Percentiles rank a stretch among this genome's conserved stretches.
These are phyloP conservation scores for Scutellaria baicalensis DNA, from an alignment of 257 asterid species.

Conservation along the genomic window DNA sequence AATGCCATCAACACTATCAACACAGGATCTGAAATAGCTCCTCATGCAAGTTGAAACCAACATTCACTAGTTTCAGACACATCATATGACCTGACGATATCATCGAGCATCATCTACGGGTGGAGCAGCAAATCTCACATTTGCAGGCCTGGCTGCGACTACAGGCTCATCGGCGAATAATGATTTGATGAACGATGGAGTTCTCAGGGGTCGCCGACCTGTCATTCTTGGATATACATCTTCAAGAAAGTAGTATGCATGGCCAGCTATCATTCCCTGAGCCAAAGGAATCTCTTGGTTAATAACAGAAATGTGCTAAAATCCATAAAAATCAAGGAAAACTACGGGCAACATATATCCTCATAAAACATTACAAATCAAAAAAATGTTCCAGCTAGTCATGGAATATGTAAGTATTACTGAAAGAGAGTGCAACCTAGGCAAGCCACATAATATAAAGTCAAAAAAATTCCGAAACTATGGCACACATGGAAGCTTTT, in stretches of 20 bases:
- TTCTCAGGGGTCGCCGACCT: slow-evolving; percentile 80
- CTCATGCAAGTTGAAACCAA: slow-evolving; percentile 1
- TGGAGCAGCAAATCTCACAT: slow-evolving; percentile 86
- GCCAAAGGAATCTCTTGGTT: slow-evolving; percentile 4
- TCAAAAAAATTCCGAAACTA: neutral
- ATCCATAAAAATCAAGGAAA: neutral
- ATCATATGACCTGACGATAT: slow-evolving; percentile 11
- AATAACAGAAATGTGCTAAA: neutral
- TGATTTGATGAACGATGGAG: slow-evolving; percentile 64
- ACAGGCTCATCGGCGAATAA: slow-evolving; percentile 90
- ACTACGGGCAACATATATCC: neutral
- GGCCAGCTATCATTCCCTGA: slow-evolving; percentile 97
- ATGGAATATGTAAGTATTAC: neutral
- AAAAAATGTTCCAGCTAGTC: neutral
- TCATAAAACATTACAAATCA: neutral
- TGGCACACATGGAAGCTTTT: neutral
- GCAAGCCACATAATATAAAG: neutral
- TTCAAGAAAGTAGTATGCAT: slow-evolving; percentile 93
- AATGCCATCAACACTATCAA: slow-evolving; percentile 8
- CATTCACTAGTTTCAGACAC: neutral
- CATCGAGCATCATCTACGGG: slow-evolving; percentile 50
- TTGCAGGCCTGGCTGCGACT: slow-evolving; percentile 75
- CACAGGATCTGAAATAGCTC: slow-evolving; percentile 9
- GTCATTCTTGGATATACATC: slow-evolving; percentile 92
- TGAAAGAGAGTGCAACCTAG: neutral